Evolutionary conservation across 2,329 filamentous ascomycete species (phyloP).

Genomic region (Chrysoporthe puriensis): DNA sequence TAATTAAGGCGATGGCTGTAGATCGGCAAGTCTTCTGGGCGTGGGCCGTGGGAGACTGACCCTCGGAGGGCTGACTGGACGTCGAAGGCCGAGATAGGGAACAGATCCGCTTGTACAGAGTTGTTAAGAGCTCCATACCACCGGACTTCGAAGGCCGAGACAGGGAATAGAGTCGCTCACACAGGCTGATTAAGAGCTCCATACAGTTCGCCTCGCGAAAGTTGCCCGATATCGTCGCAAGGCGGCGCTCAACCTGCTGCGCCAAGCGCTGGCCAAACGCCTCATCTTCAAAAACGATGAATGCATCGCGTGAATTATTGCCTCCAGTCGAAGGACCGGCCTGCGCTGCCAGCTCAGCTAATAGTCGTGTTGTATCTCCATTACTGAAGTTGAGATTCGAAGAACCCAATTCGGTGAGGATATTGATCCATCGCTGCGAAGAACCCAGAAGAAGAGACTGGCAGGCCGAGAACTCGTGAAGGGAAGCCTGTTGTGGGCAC

Average conservation of each 20-base stretch:
- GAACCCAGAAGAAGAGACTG: slow-evolving; percentile 52
- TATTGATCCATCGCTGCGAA: slow-evolving; percentile 49
- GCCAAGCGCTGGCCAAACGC: slow-evolving; percentile 53
- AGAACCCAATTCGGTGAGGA: slow-evolving; percentile 55
- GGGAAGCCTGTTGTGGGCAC: slow-evolving; percentile 50
- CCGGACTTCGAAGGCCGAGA: not conserved
- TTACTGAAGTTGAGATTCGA: slow-evolving; percentile 64
- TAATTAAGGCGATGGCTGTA: slow-evolving; percentile 42
- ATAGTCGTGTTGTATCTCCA: slow-evolving; percentile 50
- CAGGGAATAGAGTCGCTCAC: slow-evolving; percentile 44
- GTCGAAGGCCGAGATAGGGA: too few species aligned
- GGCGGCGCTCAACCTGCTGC: slow-evolving; percentile 46
- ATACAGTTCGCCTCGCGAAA: slow-evolving; percentile 64
- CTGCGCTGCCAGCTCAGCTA: slow-evolving; percentile 58
- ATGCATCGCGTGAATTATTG: slow-evolving; percentile 47
- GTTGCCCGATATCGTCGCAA: slow-evolving; percentile 53
- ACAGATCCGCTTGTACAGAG: too few species aligned
- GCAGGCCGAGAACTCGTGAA: slow-evolving; percentile 58
- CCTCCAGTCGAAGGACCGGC: slow-evolving; percentile 50
- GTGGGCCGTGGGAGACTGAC: not conserved
- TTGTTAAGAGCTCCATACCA: too few species aligned
- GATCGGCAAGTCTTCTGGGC: slow-evolving; percentile 9
- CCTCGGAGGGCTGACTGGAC: not conserved
- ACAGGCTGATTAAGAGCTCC: slow-evolving; percentile 58
- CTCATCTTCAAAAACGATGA: slow-evolving; percentile 53